Conservation (phyloP, 2,329 filamentous ascomycete species). For the Diplocarpon rosae region DNA sequence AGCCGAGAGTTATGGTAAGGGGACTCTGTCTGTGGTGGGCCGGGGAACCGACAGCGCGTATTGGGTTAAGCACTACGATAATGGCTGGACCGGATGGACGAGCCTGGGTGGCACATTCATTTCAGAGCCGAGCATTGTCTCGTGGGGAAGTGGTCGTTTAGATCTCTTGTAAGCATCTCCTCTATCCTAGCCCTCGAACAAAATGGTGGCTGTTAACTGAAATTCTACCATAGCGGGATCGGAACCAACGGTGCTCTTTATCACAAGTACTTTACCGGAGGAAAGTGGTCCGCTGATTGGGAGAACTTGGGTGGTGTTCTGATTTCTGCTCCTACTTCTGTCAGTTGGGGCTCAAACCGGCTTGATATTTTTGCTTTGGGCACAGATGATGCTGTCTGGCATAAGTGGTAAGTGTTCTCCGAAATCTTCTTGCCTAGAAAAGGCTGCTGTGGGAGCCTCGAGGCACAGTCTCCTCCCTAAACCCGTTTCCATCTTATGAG, state of each 20-base stretch:
- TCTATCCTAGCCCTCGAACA: background rate
- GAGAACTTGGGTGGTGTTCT: constrained; percentile 3
- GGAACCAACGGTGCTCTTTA: constrained; percentile 13
- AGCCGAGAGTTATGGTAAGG: background rate
- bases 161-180: constrained; percentile 13
- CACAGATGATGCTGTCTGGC: background rate
- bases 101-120: constrained; percentile 13
- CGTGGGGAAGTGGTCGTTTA: constrained; percentile 15
- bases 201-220: background rate
- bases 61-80: constrained; percentile 3
- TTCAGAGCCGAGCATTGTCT: constrained; percentile 15
- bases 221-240: background rate
- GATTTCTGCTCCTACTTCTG: constrained; percentile 1
- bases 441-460: no score
- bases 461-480: no score
- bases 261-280: constrained; percentile 4
- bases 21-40: constrained; percentile 5
- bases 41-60: constrained; percentile 4
- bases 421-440: no score
- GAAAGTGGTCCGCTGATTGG: constrained; percentile 4
- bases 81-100: constrained; percentile 6
- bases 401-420: background rate
- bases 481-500: no score
- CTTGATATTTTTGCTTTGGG: constrained; percentile 5
- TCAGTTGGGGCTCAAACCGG: constrained; percentile 1